Evolutionary conservation across 371 early-diverging fungal species (phyloP).

Genomic region (Syncephalastrum monosporum): DNA sequence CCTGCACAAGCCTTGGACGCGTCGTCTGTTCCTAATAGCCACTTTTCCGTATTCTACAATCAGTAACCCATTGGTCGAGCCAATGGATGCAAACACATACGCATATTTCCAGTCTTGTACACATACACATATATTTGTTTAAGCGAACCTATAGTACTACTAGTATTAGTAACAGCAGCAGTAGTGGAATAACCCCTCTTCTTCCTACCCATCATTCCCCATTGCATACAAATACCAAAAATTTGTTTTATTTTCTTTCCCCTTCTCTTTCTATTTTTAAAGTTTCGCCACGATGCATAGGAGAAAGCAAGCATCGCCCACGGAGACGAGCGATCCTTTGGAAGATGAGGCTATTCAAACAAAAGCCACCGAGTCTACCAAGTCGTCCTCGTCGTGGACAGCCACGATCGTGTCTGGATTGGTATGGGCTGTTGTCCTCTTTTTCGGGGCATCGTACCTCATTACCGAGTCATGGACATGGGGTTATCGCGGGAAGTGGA

Average conservation of each 20-base stretch:
- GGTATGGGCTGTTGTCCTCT: slow-evolving; percentile 41
- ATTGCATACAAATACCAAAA: not conserved
- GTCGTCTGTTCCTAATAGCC: slow-evolving; percentile 5
- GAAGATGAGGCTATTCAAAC: not conserved
- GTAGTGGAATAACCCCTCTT: too few relatives aligned
- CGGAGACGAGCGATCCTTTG: not conserved
- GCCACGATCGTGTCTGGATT: slow-evolving; percentile 16
- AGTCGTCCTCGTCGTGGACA: too few relatives aligned
- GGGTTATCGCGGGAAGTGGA: slow-evolving; percentile 75
- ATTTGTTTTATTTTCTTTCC: not conserved
- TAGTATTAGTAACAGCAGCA: too few relatives aligned
- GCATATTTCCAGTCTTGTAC: too few relatives aligned
- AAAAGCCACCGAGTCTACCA: not conserved
- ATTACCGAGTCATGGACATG: slow-evolving; percentile 79
- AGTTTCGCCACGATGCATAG: not conserved
- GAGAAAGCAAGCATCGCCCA: slow-evolving; percentile 1
- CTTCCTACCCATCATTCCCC: too few relatives aligned
- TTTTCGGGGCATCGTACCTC: slow-evolving; percentile 65
- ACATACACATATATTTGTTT: too few relatives aligned
- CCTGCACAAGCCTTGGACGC: slow-evolving; percentile 10
- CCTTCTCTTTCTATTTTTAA: not conserved
- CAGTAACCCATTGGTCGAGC: slow-evolving; percentile 4
- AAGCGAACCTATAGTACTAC: too few relatives aligned
- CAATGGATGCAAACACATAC: too few relatives aligned
- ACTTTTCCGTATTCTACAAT: slow-evolving; percentile 16